Conservation (phyloP, 208 protist genomes). For the Acanthamoeba quina region DNA sequence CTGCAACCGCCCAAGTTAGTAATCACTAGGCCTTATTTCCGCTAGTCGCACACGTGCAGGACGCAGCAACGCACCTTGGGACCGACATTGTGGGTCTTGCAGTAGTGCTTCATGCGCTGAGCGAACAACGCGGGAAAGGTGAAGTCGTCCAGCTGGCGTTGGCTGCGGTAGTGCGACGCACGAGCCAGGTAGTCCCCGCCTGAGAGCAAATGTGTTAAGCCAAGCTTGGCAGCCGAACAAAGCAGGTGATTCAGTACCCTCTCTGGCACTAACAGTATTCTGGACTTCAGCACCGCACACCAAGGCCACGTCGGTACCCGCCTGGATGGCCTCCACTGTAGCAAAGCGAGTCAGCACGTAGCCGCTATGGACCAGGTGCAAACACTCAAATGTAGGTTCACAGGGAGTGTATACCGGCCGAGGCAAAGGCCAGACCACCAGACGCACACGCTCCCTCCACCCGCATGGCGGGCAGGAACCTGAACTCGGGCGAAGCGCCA, state of each 20-base stretch:
- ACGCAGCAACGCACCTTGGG: neutral
- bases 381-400: too few relatives aligned
- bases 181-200: slow-evolving; percentile 93
- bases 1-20: slow-evolving; percentile 73
- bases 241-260: slow-evolving; percentile 77
- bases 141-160: slow-evolving; percentile 94
- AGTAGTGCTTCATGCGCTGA: slow-evolving; percentile 63
- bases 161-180: slow-evolving; percentile 92
- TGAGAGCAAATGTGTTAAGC: neutral
- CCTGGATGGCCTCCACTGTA: slow-evolving; percentile 75
- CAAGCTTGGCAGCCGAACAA: neutral
- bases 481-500: slow-evolving; percentile 24
- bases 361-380: too few relatives aligned
- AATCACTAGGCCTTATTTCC: neutral
- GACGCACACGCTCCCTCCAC: slow-evolving; percentile 95
- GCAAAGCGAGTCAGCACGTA: neutral
- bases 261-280: slow-evolving; percentile 91
- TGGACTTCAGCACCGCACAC: slow-evolving; percentile 94
- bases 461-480: slow-evolving; percentile 87
- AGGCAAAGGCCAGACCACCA: slow-evolving; percentile 91
- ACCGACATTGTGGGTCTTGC: slow-evolving; percentile 6
- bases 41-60: too few relatives aligned
- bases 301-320: slow-evolving; percentile 89
- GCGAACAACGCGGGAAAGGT: slow-evolving; percentile 94
- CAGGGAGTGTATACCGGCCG: slow-evolving; percentile 69